phyloP scores from a whole-genome alignment of 345 rosid genomes.

The Eutrema yunnanense region DNA sequence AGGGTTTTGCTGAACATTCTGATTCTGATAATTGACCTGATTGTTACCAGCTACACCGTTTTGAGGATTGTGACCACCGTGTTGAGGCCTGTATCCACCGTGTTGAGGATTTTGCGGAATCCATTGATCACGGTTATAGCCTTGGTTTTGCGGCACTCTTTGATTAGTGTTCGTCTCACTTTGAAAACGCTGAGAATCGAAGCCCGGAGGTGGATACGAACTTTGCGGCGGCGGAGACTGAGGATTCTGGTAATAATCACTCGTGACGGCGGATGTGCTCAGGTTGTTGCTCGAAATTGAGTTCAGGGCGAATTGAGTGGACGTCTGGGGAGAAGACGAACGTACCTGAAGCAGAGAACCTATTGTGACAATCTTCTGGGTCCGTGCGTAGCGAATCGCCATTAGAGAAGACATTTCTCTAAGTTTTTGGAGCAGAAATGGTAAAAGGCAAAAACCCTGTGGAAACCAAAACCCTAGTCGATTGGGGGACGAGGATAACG shows the following conservation, averaged over 20 bases:
- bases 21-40: conserved; percentile 26
- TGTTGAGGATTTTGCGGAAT: conserved; percentile 19
- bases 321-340: conserved; percentile 10
- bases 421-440: neutral
- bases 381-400: conserved; percentile 35
- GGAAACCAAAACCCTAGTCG: conserved; percentile 25
- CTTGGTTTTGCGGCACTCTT: conserved; percentile 21
- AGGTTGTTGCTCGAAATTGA: conserved; percentile 27
- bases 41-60: conserved; percentile 16
- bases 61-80: conserved; percentile 27
- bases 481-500: neutral
- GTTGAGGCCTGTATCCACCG: conserved; percentile 24
- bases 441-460: conserved; percentile 22
- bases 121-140: conserved; percentile 23
- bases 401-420: conserved; percentile 47
- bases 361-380: conserved; percentile 4
- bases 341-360: conserved; percentile 35
- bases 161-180: conserved; percentile 28
- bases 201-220: conserved; percentile 13
- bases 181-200: conserved; percentile 33
- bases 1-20: conserved; percentile 15
- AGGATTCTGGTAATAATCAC: conserved; percentile 29
- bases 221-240: conserved; percentile 21
- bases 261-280: conserved; percentile 39
- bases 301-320: conserved; percentile 18